Evolutionary conservation across 2,329 filamentous ascomycete genomes (phyloP).

Genomic region (Penicillium sp.): DNA sequence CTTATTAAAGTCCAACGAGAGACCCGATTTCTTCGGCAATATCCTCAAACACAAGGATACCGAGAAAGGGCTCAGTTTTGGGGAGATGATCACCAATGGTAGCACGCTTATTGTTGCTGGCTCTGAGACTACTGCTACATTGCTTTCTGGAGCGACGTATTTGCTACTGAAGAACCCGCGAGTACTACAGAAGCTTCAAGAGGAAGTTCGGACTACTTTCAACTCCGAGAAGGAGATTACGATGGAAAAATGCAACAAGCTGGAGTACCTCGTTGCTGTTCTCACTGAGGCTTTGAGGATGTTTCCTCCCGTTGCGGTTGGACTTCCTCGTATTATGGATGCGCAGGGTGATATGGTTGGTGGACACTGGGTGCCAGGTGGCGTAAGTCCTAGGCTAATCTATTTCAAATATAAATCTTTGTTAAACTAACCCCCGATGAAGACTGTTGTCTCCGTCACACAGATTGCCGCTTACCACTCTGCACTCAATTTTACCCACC

Average conservation of each 20-base stretch:
- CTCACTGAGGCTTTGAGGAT: conserved; percentile 41
- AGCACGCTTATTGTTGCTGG: conserved; percentile 27
- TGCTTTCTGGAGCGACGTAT: conserved; percentile 41
- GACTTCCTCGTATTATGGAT: conserved; percentile 22
- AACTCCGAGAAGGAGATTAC: conserved; percentile 36
- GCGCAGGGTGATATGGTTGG: conserved; percentile 15
- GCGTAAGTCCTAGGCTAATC: conserved; percentile 7
- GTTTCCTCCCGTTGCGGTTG: conserved; percentile 32
- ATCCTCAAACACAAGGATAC: conserved; percentile 14
- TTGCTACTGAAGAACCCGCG: conserved; percentile 37
- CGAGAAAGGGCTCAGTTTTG: conserved; percentile 14
- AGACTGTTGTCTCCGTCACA: conserved; percentile 42
- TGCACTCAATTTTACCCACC: conserved; percentile 9
- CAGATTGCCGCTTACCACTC: conserved; percentile 44
- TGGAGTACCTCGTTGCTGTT: conserved; percentile 40
- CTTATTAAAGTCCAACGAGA: conserved; percentile 11
- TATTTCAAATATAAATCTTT: not conserved
- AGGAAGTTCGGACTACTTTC: conserved; percentile 41
- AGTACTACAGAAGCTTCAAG: conserved; percentile 28
- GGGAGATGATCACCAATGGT: conserved; percentile 28
- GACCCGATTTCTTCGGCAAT: conserved; percentile 15
- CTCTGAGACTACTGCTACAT: conserved; percentile 46
- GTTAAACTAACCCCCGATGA: not conserved
- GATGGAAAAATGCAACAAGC: conserved; percentile 23
- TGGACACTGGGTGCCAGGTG: conserved; percentile 20